Conservation (phyloP, 352 stramenopile genomes). For the Aphanomyces astaci region DNA sequence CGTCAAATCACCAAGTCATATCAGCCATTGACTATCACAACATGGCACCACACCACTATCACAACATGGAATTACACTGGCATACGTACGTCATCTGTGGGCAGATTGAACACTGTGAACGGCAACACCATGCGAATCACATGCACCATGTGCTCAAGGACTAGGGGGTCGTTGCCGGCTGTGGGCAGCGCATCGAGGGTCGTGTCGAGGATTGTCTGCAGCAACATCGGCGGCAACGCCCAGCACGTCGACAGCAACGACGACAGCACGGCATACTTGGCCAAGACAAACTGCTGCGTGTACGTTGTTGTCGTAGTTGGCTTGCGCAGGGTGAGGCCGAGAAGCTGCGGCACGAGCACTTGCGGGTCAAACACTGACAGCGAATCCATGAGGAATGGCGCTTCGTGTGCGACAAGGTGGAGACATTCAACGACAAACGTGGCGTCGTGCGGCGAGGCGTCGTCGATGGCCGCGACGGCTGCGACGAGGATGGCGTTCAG, state of each 20-base stretch:
- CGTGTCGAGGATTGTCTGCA: constrained; percentile 33
- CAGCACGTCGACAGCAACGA: constrained; percentile 40
- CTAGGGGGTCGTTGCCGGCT: constrained; percentile 42
- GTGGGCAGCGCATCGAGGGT: constrained; percentile 48
- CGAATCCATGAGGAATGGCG: constrained; percentile 6
- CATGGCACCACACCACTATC: too few species aligned
- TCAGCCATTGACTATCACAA: too few species aligned
- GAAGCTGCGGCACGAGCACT: constrained; percentile 7
- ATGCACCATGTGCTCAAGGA: constrained; percentile 58
- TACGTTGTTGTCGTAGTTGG: neutral
- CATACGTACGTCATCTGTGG: neutral
- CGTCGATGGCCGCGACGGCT: neutral
- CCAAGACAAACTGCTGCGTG: neutral
- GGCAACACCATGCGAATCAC: constrained; percentile 47
- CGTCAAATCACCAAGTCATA: neutral
- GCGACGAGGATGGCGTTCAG: neutral
- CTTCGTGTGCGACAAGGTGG: neutral
- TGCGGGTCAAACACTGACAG: constrained; percentile 6
- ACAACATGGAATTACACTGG: too few species aligned
- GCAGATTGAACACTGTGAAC: neutral
- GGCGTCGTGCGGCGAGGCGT: constrained; percentile 15
- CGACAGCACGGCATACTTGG: constrained; percentile 8
- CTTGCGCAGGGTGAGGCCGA: neutral
- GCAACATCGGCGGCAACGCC: constrained; percentile 38
- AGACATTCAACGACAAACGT: neutral